Percentiles rank a stretch among this genome's conserved stretches.
Evolutionary conservation across 441 rosid species (phyloP).

Genomic region (Dalechampia spathulata): DNA sequence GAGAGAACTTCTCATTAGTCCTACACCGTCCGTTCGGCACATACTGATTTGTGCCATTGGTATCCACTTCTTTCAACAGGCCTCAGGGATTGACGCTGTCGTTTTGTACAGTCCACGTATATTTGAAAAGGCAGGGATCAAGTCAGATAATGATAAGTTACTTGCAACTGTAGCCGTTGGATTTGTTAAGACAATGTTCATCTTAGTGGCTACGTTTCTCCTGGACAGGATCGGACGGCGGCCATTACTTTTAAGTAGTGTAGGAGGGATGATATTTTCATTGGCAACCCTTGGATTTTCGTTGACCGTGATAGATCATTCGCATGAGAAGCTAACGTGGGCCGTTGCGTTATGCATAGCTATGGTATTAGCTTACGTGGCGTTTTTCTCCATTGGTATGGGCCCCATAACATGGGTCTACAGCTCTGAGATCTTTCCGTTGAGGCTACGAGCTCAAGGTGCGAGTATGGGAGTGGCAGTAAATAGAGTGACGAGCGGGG

Average conservation of each 20-base stretch:
- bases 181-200: too few relatives aligned
- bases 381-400: constrained; percentile 64
- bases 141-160: constrained; percentile 25
- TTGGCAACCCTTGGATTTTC: constrained; percentile 31
- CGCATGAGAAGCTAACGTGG: constrained; percentile 36
- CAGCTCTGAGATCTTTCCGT: too few relatives aligned
- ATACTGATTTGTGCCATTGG: constrained; percentile 53
- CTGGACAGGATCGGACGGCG: too few relatives aligned
- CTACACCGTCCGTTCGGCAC: constrained; percentile 57
- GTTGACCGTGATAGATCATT: constrained; percentile 43
- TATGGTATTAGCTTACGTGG: constrained; percentile 51
- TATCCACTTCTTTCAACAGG: constrained; percentile 78
- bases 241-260: constrained; percentile 49
- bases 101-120: constrained; percentile 69
- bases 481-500: constrained; percentile 62
- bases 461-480: constrained; percentile 52
- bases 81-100: constrained; percentile 66
- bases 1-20: constrained; percentile 54
- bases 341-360: constrained; percentile 49
- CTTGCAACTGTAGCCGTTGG: constrained; percentile 81
- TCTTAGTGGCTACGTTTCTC: too few relatives aligned
- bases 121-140: constrained; percentile 62
- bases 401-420: constrained; percentile 87
- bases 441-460: constrained; percentile 71
- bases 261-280: constrained; percentile 52